Evolutionary conservation across 768 basidiomycete species (phyloP).

Genomic region (Nidularia pulvinata): DNA sequence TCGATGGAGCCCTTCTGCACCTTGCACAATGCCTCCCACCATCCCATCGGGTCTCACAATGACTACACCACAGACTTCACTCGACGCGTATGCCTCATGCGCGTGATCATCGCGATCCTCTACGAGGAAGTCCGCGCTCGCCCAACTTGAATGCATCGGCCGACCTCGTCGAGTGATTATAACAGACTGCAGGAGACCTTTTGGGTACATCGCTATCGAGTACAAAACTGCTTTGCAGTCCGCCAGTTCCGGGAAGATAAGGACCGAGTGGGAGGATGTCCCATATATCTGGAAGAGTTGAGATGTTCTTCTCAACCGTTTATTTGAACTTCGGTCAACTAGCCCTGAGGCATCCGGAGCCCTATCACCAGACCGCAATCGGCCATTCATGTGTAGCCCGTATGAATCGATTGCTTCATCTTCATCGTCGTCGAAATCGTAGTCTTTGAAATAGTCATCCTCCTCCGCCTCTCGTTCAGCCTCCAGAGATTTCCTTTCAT

Average conservation of each 20-base stretch:
- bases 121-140: slow-evolving; percentile 24
- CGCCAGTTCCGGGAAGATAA: slow-evolving; percentile 30
- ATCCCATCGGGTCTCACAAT: slow-evolving; percentile 46
- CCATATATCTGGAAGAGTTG: slow-evolving; percentile 31
- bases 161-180: slow-evolving; percentile 18
- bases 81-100: slow-evolving; percentile 30
- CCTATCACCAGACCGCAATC: slow-evolving; percentile 38
- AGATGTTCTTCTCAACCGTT: slow-evolving; percentile 11
- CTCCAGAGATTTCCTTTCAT: slow-evolving; percentile 25
- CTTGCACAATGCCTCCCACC: slow-evolving; percentile 35
- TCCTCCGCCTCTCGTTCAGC: slow-evolving; percentile 6
- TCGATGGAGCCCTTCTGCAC: slow-evolving; percentile 21
- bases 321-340: slow-evolving; percentile 10
- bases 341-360: slow-evolving; percentile 40
- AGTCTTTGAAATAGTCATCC: slow-evolving; percentile 9
- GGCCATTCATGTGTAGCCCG: slow-evolving; percentile 15
- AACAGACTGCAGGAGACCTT: slow-evolving; percentile 19
- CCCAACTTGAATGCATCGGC: slow-evolving; percentile 3
- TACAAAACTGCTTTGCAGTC: slow-evolving; percentile 12
- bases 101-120: slow-evolving; percentile 36
- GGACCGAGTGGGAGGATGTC: slow-evolving; percentile 33
- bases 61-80: slow-evolving; percentile 26
- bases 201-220: slow-evolving; percentile 13
- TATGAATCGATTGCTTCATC: slow-evolving; percentile 23
- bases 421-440: slow-evolving; percentile 9